Evolutionary conservation across 2,329 filamentous ascomycete species (phyloP).

Genomic region (Acrocalymma vagum): DNA sequence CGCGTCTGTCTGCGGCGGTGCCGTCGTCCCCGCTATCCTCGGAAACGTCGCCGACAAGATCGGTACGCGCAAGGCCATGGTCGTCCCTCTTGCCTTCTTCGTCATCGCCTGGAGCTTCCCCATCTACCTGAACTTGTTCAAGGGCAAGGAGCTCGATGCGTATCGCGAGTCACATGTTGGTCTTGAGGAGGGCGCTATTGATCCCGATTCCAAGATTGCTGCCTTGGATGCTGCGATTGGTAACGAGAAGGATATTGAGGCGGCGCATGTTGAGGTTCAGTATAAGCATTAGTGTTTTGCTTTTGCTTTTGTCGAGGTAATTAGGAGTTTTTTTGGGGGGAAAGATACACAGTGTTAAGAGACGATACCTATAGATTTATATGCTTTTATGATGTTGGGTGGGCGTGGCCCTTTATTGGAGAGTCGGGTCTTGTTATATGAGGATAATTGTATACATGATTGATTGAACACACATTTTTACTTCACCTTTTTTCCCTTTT

Average conservation of each 20-base stretch:
- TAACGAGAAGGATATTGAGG: constrained; percentile 38
- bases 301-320: no score
- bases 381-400: no score
- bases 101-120: constrained; percentile 45
- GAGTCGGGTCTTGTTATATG: no score
- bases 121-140: constrained; percentile 46
- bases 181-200: constrained; percentile 26
- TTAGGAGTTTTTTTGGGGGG: no score
- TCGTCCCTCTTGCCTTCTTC: constrained; percentile 46
- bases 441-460: no score
- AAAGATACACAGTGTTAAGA: no score
- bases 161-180: constrained; percentile 44
- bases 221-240: no score
- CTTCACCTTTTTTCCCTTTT: no score
- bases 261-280: constrained; percentile 27
- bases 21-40: constrained; percentile 44
- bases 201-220: constrained; percentile 33
- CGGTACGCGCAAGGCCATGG: constrained; percentile 44
- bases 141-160: constrained; percentile 45
- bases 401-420: no score
- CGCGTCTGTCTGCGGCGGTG: constrained; percentile 46
- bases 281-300: no score
- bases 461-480: no score
- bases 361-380: no score
- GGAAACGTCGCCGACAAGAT: constrained; percentile 45